Conservation (phyloP, 1,139 yeast species). For the Protomyces inundatus region DNA sequence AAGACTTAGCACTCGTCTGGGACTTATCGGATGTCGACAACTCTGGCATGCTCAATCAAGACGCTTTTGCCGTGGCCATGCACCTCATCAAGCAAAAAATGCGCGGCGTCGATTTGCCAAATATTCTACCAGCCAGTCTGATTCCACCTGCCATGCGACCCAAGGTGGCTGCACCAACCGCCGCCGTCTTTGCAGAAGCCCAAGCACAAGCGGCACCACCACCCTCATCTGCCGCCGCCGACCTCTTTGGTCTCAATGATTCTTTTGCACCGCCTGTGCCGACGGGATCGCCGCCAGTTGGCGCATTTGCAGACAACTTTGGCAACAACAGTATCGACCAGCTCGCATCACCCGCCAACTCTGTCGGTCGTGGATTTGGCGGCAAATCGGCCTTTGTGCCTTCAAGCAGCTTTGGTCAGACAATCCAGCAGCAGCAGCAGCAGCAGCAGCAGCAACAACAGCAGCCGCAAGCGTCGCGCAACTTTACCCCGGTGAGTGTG, state of each 20-base stretch:
- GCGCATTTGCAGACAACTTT: slow-evolving; percentile 27
- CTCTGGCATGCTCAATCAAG: slow-evolving; percentile 70
- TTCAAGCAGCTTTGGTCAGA: slow-evolving; percentile 64
- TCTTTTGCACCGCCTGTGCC: slow-evolving; percentile 43
- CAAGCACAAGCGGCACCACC: slow-evolving; percentile 18
- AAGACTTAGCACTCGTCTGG: slow-evolving; percentile 85
- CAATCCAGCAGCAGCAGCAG: slow-evolving; percentile 32
- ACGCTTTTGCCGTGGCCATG: slow-evolving; percentile 91
- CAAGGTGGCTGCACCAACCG: slow-evolving; percentile 7
- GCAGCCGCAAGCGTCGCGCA: slow-evolving; percentile 27
- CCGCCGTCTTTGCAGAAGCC: slow-evolving; percentile 29
- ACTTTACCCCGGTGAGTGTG: neutral
- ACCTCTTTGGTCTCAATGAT: slow-evolving; percentile 39
- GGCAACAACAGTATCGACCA: slow-evolving; percentile 21
- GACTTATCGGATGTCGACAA: slow-evolving; percentile 87
- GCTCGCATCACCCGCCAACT: slow-evolving; percentile 22
- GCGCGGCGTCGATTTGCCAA: slow-evolving; percentile 72
- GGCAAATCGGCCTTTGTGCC: slow-evolving; percentile 47
- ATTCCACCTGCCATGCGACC: slow-evolving; percentile 32
- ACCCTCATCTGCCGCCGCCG: slow-evolving; percentile 27
- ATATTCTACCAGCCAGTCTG: slow-evolving; percentile 41
- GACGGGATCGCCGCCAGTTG: slow-evolving; percentile 31
- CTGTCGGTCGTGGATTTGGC: slow-evolving; percentile 1
- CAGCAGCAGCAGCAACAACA: slow-evolving; percentile 32
- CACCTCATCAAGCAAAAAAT: slow-evolving; percentile 80